phyloP scores from a whole-genome alignment of 2,329 filamentous ascomycete species.

The Pyrenophora teres region DNA sequence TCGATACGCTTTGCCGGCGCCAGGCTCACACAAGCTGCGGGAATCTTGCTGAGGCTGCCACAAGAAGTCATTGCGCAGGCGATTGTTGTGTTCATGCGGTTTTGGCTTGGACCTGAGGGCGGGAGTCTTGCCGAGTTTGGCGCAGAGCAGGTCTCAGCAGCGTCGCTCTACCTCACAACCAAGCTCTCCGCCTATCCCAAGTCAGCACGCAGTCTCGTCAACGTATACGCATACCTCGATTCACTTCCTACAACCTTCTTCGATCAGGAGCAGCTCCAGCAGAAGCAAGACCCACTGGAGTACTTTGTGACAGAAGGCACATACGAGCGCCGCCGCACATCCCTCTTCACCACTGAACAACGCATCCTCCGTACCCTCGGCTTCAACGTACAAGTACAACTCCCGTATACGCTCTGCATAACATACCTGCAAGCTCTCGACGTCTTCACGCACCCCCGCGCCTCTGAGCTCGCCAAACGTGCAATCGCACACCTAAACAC shows the following conservation, averaged over 20 bases:
- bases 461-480: slow-evolving; percentile 63
- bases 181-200: slow-evolving; percentile 81
- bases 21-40: slow-evolving; percentile 76
- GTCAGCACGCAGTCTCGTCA: slow-evolving; percentile 78
- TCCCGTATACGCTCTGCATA: slow-evolving; percentile 84
- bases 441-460: slow-evolving; percentile 56
- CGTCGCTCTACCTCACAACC: slow-evolving; percentile 76
- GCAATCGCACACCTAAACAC: slow-evolving; percentile 83
- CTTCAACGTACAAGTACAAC: slow-evolving; percentile 82
- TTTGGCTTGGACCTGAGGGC: slow-evolving; percentile 69
- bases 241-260: slow-evolving; percentile 64
- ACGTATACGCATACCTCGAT: slow-evolving; percentile 81
- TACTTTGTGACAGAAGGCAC: slow-evolving; percentile 72
- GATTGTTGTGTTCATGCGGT: slow-evolving; percentile 79
- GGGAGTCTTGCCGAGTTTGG: slow-evolving; percentile 57
- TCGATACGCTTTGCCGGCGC: slow-evolving; percentile 73
- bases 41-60: slow-evolving; percentile 79
- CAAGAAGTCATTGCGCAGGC: slow-evolving; percentile 86
- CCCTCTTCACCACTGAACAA: slow-evolving; percentile 74
- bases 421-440: slow-evolving; percentile 93
- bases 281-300: slow-evolving; percentile 26
- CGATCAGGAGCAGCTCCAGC: slow-evolving; percentile 38
- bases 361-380: slow-evolving; percentile 75
- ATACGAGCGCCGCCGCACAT: slow-evolving; percentile 66
- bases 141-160: slow-evolving; percentile 76